These are phyloP conservation scores for Colletotrichum sp. DNA, from an alignment of 2,329 filamentous ascomycete species.

Conservation along the genomic window DNA sequence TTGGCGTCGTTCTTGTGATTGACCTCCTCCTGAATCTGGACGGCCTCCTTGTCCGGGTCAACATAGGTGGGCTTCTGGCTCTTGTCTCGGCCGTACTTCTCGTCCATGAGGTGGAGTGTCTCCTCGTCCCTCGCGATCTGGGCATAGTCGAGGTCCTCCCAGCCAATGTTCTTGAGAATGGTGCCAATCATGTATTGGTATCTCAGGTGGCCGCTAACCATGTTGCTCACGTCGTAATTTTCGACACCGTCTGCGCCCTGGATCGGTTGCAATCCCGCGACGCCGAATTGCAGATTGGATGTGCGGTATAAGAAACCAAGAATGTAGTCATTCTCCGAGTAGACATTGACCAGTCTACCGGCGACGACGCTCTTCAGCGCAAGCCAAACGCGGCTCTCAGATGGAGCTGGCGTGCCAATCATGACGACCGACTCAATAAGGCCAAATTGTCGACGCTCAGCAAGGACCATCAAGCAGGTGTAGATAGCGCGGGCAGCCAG, in stretches of 20 bases:
- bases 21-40: conserved; percentile 24
- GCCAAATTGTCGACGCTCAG: conserved; percentile 83
- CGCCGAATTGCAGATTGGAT: conserved; percentile 79
- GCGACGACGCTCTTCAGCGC: conserved; percentile 78
- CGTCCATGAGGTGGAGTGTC: conserved; percentile 33
- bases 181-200: conserved; percentile 72
- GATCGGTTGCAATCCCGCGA: conserved; percentile 82
- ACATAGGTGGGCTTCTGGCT: conserved; percentile 10
- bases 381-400: conserved; percentile 75
- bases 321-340: conserved; percentile 85
- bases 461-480: conserved; percentile 79
- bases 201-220: conserved; percentile 71
- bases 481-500: conserved; percentile 85
- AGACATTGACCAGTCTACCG: conserved; percentile 89
- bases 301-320: conserved; percentile 88
- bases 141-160: conserved; percentile 66
- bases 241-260: conserved; percentile 69
- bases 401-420: conserved; percentile 82
- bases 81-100: conserved; percentile 43
- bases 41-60: conserved; percentile 20
- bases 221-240: conserved; percentile 70
- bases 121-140: conserved; percentile 37
- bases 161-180: conserved; percentile 70
- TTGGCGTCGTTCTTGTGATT: conserved; percentile 27
- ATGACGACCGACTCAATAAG: conserved; percentile 85